Evolutionary conservation across 1,284 basidiomycete genomes (phyloP).

Genomic region (Earliella scabrosa): DNA sequence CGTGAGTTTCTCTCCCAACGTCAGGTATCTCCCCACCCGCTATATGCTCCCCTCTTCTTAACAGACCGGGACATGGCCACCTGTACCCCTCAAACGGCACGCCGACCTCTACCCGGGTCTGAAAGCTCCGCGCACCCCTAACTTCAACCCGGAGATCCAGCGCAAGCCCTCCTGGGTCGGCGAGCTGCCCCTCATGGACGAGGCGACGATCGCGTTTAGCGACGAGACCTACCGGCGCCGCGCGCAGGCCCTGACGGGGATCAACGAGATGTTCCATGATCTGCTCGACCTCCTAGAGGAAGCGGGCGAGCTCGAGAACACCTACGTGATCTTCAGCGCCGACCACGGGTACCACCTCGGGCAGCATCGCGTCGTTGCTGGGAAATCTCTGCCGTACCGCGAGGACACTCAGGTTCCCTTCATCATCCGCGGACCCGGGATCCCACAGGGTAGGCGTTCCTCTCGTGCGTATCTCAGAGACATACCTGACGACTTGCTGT

Average conservation of each 20-base stretch:
- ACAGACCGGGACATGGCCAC: background rate
- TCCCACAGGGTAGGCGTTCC: background rate
- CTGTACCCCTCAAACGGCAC: background rate
- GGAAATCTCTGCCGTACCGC: background rate
- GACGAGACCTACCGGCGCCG: background rate
- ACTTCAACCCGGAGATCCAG: background rate
- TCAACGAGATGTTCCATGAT: background rate
- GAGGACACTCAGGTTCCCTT: background rate
- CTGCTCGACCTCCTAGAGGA: background rate
- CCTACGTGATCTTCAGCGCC: background rate
- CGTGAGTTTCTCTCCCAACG: background rate
- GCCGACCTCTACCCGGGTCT: background rate
- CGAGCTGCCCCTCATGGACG: too few relatives aligned
- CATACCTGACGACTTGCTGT: too few relatives aligned
- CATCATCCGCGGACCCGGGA: background rate
- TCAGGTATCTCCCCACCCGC: too few relatives aligned
- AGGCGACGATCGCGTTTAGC: too few relatives aligned
- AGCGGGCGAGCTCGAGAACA: background rate
- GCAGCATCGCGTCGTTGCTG: background rate
- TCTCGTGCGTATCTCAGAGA: too few relatives aligned
- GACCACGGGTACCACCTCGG: background rate
- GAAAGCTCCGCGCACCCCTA: background rate
- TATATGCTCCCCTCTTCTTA: too few relatives aligned
- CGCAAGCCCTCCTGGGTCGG: too few relatives aligned
- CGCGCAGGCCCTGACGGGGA: background rate